Evolutionary conservation across 345 rosid species (phyloP).

Genomic region (Eucalyptus regnans): DNA sequence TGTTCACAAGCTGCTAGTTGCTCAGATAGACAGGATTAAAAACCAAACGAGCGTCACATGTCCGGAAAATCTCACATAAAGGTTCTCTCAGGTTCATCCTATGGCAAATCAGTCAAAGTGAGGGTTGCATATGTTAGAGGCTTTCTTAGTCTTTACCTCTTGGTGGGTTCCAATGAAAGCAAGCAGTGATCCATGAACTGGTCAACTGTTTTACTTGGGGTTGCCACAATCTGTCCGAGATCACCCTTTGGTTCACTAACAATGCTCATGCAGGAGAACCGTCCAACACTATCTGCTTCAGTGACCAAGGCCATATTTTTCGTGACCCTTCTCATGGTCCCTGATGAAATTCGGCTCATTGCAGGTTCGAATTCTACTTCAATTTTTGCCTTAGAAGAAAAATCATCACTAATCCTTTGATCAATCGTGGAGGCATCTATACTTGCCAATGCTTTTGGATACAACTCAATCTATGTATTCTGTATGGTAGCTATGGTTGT

Average conservation of each 20-base stretch:
- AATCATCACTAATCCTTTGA: not conserved
- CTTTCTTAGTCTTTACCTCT: not conserved
- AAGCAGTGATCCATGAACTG: not conserved
- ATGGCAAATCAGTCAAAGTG: not conserved
- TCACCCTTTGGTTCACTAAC: not conserved
- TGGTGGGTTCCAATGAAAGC: not conserved
- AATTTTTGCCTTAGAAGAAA: not conserved
- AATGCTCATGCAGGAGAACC: not conserved
- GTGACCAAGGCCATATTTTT: not conserved
- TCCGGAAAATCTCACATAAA: not conserved
- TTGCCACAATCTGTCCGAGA: not conserved
- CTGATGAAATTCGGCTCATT: not conserved
- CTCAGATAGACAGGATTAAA: constrained; percentile 49
- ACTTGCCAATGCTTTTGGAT: not conserved
- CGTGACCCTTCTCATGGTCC: not conserved
- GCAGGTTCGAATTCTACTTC: not conserved
- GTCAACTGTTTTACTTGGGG: not conserved
- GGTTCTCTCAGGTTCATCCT: not conserved
- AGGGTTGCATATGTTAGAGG: not conserved
- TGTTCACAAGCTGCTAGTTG: constrained; percentile 39
- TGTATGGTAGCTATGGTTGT: not conserved
- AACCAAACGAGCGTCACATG: not conserved
- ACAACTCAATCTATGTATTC: not conserved
- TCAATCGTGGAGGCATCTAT: not conserved
- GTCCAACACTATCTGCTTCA: not conserved